These are phyloP conservation scores for Aspergillus sp. DNA, from an alignment of 2,329 filamentous ascomycete species.

Conservation along the genomic window DNA sequence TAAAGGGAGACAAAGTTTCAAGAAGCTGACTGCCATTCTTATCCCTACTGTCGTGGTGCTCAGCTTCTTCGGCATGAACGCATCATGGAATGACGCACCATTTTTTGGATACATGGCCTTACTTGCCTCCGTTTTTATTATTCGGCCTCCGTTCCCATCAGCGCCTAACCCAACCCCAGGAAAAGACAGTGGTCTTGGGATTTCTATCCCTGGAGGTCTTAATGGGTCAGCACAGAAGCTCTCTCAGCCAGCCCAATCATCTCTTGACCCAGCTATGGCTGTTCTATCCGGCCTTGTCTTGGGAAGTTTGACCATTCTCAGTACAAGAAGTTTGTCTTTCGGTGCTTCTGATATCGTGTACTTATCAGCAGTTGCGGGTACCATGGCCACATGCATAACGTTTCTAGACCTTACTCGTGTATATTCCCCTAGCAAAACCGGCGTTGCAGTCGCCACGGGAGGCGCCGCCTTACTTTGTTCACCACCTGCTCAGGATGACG, in stretches of 20 bases:
- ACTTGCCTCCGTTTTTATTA: constrained; percentile 44
- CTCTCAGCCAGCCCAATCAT: constrained; percentile 11
- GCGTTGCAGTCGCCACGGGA: constrained; percentile 28
- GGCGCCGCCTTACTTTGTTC: constrained; percentile 31
- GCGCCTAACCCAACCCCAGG: constrained; percentile 7
- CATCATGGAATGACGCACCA: constrained; percentile 37
- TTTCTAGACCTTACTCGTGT: constrained; percentile 24
- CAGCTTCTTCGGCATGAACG: constrained; percentile 30
- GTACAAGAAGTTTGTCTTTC: constrained; percentile 25
- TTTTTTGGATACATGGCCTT: constrained; percentile 51
- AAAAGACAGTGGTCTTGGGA: constrained; percentile 25
- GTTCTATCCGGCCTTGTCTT: constrained; percentile 28
- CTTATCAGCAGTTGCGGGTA: constrained; percentile 21
- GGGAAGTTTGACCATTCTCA: constrained; percentile 23
- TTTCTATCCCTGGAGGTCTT: constrained; percentile 2
- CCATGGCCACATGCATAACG: constrained; percentile 30
- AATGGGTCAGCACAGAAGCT: constrained; percentile 14
- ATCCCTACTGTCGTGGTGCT: constrained; percentile 24
- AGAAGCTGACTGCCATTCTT: constrained; percentile 28
- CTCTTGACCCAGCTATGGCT: constrained; percentile 29
- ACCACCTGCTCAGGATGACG: constrained; percentile 27
- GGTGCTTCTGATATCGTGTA: constrained; percentile 23
- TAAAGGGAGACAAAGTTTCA: constrained; percentile 25
- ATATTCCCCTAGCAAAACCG: constrained; percentile 32
- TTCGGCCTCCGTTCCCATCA: constrained; percentile 49